A percentile compares a stretch with the other conserved stretches of the same genome.
Conservation (phyloP, 176 grass and related monocot species). For the Areca catechu region DNA sequence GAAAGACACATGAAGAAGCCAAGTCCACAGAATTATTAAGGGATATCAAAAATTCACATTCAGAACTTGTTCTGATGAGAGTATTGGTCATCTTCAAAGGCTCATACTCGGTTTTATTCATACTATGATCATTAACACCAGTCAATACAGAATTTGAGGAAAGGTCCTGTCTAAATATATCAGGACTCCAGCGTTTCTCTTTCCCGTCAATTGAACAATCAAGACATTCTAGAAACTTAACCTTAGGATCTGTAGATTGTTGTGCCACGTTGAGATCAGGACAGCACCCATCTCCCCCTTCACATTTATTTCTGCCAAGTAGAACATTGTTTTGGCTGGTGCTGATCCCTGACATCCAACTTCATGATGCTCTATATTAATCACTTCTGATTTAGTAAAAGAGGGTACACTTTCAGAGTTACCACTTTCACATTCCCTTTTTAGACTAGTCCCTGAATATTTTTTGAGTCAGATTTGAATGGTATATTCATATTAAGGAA, state of each 20-base stretch:
- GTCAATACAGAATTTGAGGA: conserved; percentile 17
- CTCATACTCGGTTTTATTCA: conserved; percentile 19
- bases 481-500: too few species aligned
- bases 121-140: conserved; percentile 3
- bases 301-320: background rate
- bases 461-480: too few species aligned
- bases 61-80: conserved; percentile 19
- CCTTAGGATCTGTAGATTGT: conserved; percentile 13
- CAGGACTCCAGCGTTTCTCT: conserved; percentile 16
- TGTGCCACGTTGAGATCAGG: conserved; percentile 35
- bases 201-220: background rate
- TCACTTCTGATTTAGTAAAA: background rate
- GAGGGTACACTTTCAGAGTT: background rate
- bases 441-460: too few species aligned
- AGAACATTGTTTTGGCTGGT: background rate
- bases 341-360: background rate
- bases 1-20: conserved; percentile 10
- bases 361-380: background rate
- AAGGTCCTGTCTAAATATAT: conserved; percentile 9
- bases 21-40: conserved; percentile 35
- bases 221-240: conserved; percentile 4
- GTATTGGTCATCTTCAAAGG: conserved; percentile 14
- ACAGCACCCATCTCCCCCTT: conserved; percentile 16
- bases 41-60: conserved; percentile 21
- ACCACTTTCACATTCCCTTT: background rate